phyloP scores from a whole-genome alignment of 1,284 basidiomycete species.

The Waitea zeae region DNA sequence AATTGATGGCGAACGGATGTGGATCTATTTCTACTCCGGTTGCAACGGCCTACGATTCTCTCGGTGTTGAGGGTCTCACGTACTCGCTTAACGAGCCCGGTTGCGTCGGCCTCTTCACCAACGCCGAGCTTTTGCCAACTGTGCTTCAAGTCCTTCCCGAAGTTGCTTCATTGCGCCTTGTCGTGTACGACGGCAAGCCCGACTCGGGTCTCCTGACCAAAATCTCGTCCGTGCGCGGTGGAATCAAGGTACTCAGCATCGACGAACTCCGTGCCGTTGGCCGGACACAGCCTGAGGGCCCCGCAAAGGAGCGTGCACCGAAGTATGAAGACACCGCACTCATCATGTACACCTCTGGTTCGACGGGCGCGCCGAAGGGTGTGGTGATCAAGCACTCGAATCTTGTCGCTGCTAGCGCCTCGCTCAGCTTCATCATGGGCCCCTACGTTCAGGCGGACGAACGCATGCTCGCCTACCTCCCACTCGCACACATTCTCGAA shows the following conservation, averaged over 20 bases:
- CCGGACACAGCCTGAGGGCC: slow-evolving; percentile 29
- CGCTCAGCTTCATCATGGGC: slow-evolving; percentile 59
- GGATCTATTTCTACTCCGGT: slow-evolving; percentile 63
- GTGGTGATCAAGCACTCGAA: slow-evolving; percentile 83
- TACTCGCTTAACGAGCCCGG: slow-evolving; percentile 90
- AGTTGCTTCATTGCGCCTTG: slow-evolving; percentile 54
- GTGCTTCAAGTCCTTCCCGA: slow-evolving; percentile 52
- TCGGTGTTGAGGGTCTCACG: slow-evolving; percentile 75
- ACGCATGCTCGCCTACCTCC: slow-evolving; percentile 82
- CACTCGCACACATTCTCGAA: slow-evolving; percentile 85
- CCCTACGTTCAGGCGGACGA: slow-evolving; percentile 60
- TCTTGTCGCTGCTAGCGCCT: slow-evolving; percentile 76
- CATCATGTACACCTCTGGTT: slow-evolving; percentile 97
- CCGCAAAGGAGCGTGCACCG: slow-evolving; percentile 36
- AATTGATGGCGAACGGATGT: slow-evolving; percentile 76
- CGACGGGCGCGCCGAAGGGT: slow-evolving; percentile 87
- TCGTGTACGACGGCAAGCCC: slow-evolving; percentile 79
- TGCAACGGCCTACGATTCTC: slow-evolving; percentile 94
- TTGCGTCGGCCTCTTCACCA: slow-evolving; percentile 82
- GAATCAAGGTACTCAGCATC: slow-evolving; percentile 42
- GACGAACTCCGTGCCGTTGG: slow-evolving; percentile 59
- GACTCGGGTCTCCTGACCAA: slow-evolving; percentile 35
- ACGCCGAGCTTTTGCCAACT: slow-evolving; percentile 72
- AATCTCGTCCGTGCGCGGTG: slow-evolving; percentile 33
- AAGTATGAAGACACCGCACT: slow-evolving; percentile 58